Evolutionary conservation across 2,329 filamentous ascomycete species (phyloP).

Genomic region (Colletotrichum sojae): DNA sequence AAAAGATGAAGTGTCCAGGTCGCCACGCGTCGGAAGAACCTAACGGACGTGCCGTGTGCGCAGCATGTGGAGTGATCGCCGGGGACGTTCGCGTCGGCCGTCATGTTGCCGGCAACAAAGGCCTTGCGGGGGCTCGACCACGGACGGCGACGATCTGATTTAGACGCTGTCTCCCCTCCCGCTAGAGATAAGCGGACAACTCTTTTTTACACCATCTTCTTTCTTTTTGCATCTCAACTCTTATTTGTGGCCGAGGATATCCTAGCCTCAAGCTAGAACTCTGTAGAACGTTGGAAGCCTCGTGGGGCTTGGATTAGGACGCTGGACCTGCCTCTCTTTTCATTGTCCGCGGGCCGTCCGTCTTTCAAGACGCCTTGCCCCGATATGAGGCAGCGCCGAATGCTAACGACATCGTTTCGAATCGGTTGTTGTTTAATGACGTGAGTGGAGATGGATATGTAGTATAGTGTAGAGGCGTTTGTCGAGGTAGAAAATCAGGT

Average conservation of each 20-base stretch:
- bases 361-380: too few relatives aligned
- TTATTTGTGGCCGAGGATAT: not conserved
- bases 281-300: slow-evolving; percentile 7
- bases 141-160: not conserved
- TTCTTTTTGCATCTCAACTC: too few relatives aligned
- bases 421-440: too few relatives aligned
- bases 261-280: slow-evolving; percentile 21
- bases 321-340: too few relatives aligned
- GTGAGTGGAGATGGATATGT: too few relatives aligned
- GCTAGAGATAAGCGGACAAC: not conserved
- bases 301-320: not conserved
- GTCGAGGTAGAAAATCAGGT: too few relatives aligned
- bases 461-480: too few relatives aligned
- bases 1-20: not conserved
- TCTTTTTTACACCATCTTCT: not conserved
- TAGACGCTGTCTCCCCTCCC: slow-evolving; percentile 7
- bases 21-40: not conserved
- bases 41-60: not conserved
- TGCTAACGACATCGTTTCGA: too few relatives aligned
- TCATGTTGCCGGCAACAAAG: slow-evolving; percentile 12
- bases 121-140: slow-evolving; percentile 8
- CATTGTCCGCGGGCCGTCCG: too few relatives aligned
- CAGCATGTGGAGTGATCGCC: not conserved
- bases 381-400: too few relatives aligned
- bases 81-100: slow-evolving; percentile 10